A percentile compares a stretch with the other conserved stretches of the same genome.
Conservation (phyloP, 495 filamentous ascomycete species). For the Amniculicola lignicola region DNA sequence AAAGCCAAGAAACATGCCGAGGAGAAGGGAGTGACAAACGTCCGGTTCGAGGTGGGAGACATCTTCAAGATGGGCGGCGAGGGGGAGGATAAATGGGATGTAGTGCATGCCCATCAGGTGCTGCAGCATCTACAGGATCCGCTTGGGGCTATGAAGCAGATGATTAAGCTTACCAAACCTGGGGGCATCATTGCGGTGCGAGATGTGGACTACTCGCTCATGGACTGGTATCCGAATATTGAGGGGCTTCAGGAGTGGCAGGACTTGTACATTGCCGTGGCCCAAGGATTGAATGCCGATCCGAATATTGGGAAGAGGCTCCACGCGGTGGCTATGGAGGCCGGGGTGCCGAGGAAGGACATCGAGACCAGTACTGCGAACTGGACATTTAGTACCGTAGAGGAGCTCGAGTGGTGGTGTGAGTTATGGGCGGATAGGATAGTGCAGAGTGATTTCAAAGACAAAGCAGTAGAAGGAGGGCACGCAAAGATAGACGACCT, state of each 20-base stretch:
- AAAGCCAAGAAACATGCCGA: constrained; percentile 42
- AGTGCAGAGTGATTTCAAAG: constrained; percentile 43
- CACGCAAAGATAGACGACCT: constrained; percentile 47
- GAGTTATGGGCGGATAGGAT: constrained; percentile 48
- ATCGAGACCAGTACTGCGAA: constrained; percentile 43
- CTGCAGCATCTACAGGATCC: constrained; percentile 32
- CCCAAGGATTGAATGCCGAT: constrained; percentile 46
- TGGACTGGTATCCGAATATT: constrained; percentile 47
- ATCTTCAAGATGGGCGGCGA: constrained; percentile 32
- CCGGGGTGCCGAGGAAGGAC: constrained; percentile 43
- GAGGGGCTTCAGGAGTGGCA: constrained; percentile 45
- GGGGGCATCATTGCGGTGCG: constrained; percentile 28
- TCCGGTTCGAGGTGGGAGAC: constrained; percentile 49
- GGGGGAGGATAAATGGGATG: constrained; percentile 24
- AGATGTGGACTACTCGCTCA: constrained; percentile 41
- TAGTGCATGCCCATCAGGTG: constrained; percentile 33
- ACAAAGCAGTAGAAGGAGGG: constrained; percentile 42
- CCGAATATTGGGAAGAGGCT: constrained; percentile 51
- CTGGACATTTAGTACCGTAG: constrained; percentile 48
- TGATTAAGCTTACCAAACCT: constrained; percentile 23
- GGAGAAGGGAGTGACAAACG: constrained; percentile 44
- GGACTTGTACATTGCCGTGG: constrained; percentile 43
- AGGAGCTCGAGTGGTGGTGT: constrained; percentile 50
- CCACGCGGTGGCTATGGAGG: constrained; percentile 50
- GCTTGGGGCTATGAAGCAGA: constrained; percentile 23